Evolutionary conservation across 2,329 filamentous ascomycete species (phyloP), one percentile per base, ranked within the genome.

Genomic region (Coniochaeta sp.): DNA sequence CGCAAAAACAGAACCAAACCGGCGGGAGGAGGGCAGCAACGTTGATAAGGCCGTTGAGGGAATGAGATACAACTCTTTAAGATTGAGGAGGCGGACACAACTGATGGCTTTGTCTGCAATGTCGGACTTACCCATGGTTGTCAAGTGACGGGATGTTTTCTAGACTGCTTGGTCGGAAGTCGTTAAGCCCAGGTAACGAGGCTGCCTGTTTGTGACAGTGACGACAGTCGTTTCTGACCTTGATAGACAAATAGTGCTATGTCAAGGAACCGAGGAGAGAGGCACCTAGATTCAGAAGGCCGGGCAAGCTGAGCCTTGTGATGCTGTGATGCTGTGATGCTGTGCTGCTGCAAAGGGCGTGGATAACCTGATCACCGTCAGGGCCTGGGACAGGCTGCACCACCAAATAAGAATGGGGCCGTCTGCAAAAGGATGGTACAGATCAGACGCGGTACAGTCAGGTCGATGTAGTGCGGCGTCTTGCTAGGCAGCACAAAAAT

Each of bases 41-140:
- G 30, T 10, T 34, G 54, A 38, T 22, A 16, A 55, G 14, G 50
- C 7, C 26, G 34, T 2, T 10, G 30, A 56, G 2, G 30, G 54
- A 22, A 22, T 34, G 30, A 7, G 34, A 38, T 47, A 47, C 26
- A 32, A 1, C 50, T 32, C 50, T 32, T 14, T 12, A 26, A 34
- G 10, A n/a, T 24, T 38, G 54, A 56, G 14, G 47, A 30, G 24
- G 24, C 26, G 1, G 47, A 17, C 17, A 52, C 12, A 28, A 16
- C 19, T 28, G 47, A n/a, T 26, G 47, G 26, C 16, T 3, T 30
- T 47, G n/a, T 26, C 24, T 52, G 24, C 24, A 30, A 17, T 7
- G 47, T 52, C 24, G 17, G 54, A 56, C 54, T 56, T 56, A 56
- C 54, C 54, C 54, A 56, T 56, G 54, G 14, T 38, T 36, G 54